Percentiles rank a stretch among this genome's conserved stretches.
These are phyloP conservation scores for Geotrichum klebahnii DNA, from an alignment of 1,139 yeast species.

Conservation along the genomic window DNA sequence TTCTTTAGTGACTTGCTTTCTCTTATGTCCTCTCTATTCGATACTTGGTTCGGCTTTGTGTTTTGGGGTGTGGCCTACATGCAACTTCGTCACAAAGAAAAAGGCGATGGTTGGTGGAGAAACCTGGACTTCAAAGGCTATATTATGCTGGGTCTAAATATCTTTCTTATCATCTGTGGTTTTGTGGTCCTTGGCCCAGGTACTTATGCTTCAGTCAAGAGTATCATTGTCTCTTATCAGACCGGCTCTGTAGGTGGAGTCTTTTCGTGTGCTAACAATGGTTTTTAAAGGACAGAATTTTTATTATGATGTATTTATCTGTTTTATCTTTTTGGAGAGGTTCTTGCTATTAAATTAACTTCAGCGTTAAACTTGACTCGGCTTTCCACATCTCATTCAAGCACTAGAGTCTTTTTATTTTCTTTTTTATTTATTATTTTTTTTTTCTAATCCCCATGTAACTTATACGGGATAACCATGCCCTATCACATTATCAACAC, in stretches of 20 bases:
- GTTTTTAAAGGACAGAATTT: constrained; percentile 24
- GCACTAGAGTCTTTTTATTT: too few relatives aligned
- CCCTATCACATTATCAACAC: too few relatives aligned
- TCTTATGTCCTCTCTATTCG: constrained; percentile 58
- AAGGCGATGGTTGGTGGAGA: constrained; percentile 34
- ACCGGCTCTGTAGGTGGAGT: constrained; percentile 49
- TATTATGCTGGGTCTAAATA: constrained; percentile 39
- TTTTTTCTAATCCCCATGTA: too few relatives aligned
- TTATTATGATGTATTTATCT: neutral
- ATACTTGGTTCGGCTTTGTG: constrained; percentile 62
- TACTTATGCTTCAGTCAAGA: constrained; percentile 51
- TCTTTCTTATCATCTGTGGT: constrained; percentile 46
- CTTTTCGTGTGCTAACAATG: constrained; percentile 50
- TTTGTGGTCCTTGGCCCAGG: constrained; percentile 58
- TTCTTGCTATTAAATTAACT: neutral
- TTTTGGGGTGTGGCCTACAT: constrained; percentile 62
- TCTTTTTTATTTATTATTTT: too few relatives aligned
- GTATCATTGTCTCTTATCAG: constrained; percentile 50
- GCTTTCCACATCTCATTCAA: too few relatives aligned
- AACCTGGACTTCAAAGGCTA: constrained; percentile 30
- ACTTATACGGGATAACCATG: too few relatives aligned
- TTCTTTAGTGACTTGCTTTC: constrained; percentile 57
- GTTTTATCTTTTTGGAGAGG: neutral
- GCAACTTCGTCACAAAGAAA: constrained; percentile 34
- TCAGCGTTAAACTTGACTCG: neutral